Evolutionary conservation across 2,329 filamentous ascomycete genomes (phyloP), one percentile per base, ranked within the genome.

Genomic region (Ophiobolus disseminans): DNA sequence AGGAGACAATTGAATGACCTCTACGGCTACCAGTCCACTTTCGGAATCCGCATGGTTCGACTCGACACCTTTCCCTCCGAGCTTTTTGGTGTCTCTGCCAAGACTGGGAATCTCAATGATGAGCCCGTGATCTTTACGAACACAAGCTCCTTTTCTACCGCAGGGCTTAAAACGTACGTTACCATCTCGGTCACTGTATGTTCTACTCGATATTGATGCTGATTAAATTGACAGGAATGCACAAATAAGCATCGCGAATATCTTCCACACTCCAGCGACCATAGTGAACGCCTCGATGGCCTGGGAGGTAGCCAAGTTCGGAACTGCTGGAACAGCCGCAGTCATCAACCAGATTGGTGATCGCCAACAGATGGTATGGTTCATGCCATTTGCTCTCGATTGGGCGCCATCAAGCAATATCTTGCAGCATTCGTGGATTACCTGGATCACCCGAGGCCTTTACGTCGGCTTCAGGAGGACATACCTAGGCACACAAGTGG

Each of bases 341-440:
- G 82, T 86, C 41, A 84, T 86, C 64, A 86, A 85, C 64, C 78
- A 79, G 48, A 80, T 84, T 54, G 74, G 74, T 44, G 77, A 76
- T 11, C 77, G 84, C 51, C 76, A 86, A 70, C 82, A 86, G 68
- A 84, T 86, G 81, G 83, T 78, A 3, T 86, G 81, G 73, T 86
- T 86, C 71, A 78, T 81, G 43, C 70, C 74, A 13, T 84, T 82
- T 54, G 79, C 79, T 37, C 75, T 78, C 5, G 72, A 74, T 36
- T 82, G 79, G 80, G 76, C 78, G 41, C 73, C 77, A 11, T 79
- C 82, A 2, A 83, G 80, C 58, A 84, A 78, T 66, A 83, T 78
- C 60, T 66, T 85, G 39, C 83, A 86, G 68, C 84, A 86, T 68
- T 76, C 83, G 9, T 85, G 81, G 77, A 85, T 86, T 50, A 79